Evolutionary conservation across 164 flowering plant genomes (phyloP), one percentile per base, ranked within the genome.

Genomic region (Annona squamosa): DNA sequence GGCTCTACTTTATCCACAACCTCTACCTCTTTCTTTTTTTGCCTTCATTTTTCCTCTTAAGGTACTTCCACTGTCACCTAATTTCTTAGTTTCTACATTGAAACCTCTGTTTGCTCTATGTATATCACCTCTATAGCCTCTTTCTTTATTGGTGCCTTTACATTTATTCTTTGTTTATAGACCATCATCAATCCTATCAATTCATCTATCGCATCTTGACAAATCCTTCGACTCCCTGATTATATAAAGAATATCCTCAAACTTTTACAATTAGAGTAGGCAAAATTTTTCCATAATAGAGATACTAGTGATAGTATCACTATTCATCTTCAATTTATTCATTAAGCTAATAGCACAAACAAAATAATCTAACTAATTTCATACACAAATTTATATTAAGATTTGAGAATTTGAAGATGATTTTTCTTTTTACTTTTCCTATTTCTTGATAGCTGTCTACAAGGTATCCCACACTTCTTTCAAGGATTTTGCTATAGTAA

Each of bases 191-290:
- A 43, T 1, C 69, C 44, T 67, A 42, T 46, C 2, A 67, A 45
- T 12, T 42, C 69, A 45, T 67, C 48, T 9, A 73, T 68, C 1
- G 76, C 2, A 77, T 17, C 4, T 2, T 0, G 73, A 76, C n/a
- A 63, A 16, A 63, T 77, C 76, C 0, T 74, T 71, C 6, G 74
- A 74, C 46, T 72, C 76, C 17, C 63, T 57, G 12, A 73, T 73
- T 1, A 66, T 63, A 69, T 73, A 73, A 9, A 74, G 74, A 0
- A 74, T 71, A 65, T 73, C 67, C n/a, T 74, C 63, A 12, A 73
- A 77, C 37, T 5, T 77, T 77, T 1, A 37, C 44, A 4, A n/a
- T 65, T 59, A 76, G 4, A 1, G 72, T 57, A 10, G 64, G 42
- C 10, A 77, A 48, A 26, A 77, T 67, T 62, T 72, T 52, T 69